Conservation (phyloP, 306 rosid species). For the Comarum palustre region DNA sequence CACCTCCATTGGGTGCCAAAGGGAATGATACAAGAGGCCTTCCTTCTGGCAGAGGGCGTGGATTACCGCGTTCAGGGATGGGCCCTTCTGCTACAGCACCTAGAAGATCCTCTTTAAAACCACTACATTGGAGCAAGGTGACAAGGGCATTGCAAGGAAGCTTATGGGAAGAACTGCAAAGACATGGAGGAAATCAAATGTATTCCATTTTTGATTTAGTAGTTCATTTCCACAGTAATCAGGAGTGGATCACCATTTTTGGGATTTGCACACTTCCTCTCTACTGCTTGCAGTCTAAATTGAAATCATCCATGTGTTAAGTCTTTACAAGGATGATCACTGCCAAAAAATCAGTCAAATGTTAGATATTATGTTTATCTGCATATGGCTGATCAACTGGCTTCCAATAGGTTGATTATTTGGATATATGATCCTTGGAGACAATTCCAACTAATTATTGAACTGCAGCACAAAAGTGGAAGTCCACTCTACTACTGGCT, state of each 20-base stretch:
- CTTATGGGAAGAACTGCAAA: constrained; percentile 95
- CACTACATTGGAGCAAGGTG: constrained; percentile 95
- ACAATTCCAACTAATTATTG: background rate
- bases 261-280: background rate
- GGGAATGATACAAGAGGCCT: constrained; percentile 41
- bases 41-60: constrained; percentile 74
- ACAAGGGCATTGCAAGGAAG: constrained; percentile 92
- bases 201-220: constrained; percentile 35
- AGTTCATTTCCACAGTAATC: background rate
- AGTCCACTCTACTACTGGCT: background rate
- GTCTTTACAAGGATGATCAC: background rate
- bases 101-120: constrained; percentile 75
- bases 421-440: background rate
- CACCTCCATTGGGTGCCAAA: constrained; percentile 34
- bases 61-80: constrained; percentile 57
- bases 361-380: background rate
- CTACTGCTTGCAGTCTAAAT: constrained; percentile 4
- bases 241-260: background rate
- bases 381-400: background rate
- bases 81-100: constrained; percentile 47
- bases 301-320: background rate
- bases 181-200: constrained; percentile 78
- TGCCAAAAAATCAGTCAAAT: background rate
- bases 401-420: background rate
- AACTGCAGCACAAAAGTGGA: background rate